Evolutionary conservation across 2,329 filamentous ascomycete genomes (phyloP).

Genomic region (Thelonectria olida): DNA sequence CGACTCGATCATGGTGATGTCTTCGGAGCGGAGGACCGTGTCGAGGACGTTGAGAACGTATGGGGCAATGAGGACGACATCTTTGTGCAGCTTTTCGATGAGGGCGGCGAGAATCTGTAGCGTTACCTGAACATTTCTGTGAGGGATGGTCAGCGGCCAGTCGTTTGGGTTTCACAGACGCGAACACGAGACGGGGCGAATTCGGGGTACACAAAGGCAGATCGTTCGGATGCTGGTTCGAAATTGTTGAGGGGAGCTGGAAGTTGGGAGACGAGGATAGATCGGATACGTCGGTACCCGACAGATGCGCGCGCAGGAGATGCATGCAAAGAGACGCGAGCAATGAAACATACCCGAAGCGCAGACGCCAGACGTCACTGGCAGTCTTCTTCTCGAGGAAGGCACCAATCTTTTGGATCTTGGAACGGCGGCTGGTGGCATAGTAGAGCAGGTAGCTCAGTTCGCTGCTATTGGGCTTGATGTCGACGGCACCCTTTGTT

Average conservation of each 20-base stretch:
- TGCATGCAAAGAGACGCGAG: background rate
- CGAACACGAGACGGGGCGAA: background rate
- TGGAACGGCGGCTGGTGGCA: slow-evolving; percentile 90
- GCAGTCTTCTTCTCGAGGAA: slow-evolving; percentile 96
- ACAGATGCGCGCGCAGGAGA: slow-evolving; percentile 8
- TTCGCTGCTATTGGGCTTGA: slow-evolving; percentile 96
- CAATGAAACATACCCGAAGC: slow-evolving; percentile 74
- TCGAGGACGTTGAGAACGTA: slow-evolving; percentile 87
- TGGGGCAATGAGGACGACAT: slow-evolving; percentile 87
- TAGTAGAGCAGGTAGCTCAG: slow-evolving; percentile 98
- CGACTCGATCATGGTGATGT: slow-evolving; percentile 93
- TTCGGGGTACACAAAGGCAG: background rate
- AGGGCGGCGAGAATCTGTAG: slow-evolving; percentile 91
- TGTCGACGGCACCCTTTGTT: slow-evolving; percentile 89
- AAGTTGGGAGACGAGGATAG: background rate
- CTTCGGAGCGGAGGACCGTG: slow-evolving; percentile 82
- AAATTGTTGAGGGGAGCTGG: background rate
- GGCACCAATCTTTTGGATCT: slow-evolving; percentile 93
- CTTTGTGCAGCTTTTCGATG: slow-evolving; percentile 91
- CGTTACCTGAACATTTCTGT: slow-evolving; percentile 91
- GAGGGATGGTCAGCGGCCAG: slow-evolving; percentile 14
- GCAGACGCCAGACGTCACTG: slow-evolving; percentile 87
- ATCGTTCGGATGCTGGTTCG: background rate
- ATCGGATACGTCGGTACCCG: slow-evolving; percentile 28
- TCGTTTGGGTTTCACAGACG: background rate